phyloP scores from a whole-genome alignment of 352 stramenopile species.

The Bremia lactucae region DNA sequence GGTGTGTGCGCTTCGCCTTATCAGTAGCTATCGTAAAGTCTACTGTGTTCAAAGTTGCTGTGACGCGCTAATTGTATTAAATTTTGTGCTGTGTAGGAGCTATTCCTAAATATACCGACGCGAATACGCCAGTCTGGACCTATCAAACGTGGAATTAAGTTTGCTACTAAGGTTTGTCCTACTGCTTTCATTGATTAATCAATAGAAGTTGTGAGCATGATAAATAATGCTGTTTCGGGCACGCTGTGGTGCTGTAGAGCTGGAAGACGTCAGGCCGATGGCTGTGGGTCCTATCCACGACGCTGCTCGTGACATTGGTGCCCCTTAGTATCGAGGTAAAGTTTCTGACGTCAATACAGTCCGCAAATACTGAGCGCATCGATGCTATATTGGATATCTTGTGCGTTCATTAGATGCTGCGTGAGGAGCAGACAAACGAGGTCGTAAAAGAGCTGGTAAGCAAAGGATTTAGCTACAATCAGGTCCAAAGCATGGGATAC shows the following conservation, averaged over 20 bases:
- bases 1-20: constrained; percentile 11
- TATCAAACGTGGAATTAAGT: constrained; percentile 49
- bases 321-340: constrained; percentile 77
- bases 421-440: constrained; percentile 78
- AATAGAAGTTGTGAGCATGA: not conserved
- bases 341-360: constrained; percentile 1
- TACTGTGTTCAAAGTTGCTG: not conserved
- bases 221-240: constrained; percentile 4
- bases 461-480: constrained; percentile 77
- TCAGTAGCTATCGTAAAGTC: not conserved
- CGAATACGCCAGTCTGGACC: constrained; percentile 54
- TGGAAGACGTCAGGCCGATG: constrained; percentile 52
- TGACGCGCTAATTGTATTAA: constrained; percentile 3
- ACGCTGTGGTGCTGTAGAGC: constrained; percentile 21
- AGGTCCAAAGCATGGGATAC: constrained; percentile 83
- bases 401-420: constrained; percentile 37
- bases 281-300: constrained; percentile 77
- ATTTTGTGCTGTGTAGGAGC: constrained; percentile 24
- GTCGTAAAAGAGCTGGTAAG: constrained; percentile 69
- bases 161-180: constrained; percentile 33
- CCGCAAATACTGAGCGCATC: too few relatives aligned
- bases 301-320: constrained; percentile 75
- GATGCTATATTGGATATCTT: not conserved
- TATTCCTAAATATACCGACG: constrained; percentile 62
- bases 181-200: too few relatives aligned